Evolutionary conservation across 345 rosid genomes (phyloP).

Genomic region (Pistacia atlantica): DNA sequence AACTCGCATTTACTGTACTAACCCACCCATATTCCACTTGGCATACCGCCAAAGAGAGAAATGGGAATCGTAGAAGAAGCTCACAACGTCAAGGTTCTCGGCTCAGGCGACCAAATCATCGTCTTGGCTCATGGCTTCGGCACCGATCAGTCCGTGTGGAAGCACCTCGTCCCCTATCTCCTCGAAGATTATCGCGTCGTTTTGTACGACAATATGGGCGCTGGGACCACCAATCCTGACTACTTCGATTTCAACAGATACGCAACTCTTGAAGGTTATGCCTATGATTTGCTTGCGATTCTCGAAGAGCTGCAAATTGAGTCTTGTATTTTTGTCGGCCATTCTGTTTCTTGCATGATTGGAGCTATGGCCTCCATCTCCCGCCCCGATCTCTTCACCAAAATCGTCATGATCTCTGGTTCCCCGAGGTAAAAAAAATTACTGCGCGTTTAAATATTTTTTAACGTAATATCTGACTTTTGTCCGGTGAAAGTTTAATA

Average conservation of each 20-base stretch:
- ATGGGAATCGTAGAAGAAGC: conserved; percentile 90
- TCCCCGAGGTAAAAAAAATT: conserved; percentile 66
- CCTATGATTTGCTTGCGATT: conserved; percentile 78
- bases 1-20: neutral
- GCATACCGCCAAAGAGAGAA: neutral
- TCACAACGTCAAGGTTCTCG: conserved; percentile 74
- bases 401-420: conserved; percentile 67
- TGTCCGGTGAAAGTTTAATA: too few species aligned
- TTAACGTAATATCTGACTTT: too few species aligned
- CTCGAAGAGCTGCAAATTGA: conserved; percentile 61
- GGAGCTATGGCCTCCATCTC: conserved; percentile 80
- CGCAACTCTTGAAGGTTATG: conserved; percentile 71
- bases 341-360: conserved; percentile 85
- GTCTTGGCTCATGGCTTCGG: conserved; percentile 91
- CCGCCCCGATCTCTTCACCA: conserved; percentile 81
- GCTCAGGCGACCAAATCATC: conserved; percentile 56
- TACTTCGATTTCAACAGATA: conserved; percentile 83
- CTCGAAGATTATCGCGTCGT: conserved; percentile 65
- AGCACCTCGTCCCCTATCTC: conserved; percentile 84
- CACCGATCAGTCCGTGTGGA: conserved; percentile 94
- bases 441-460: neutral
- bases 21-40: neutral
- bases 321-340: conserved; percentile 74
- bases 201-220: conserved; percentile 86
- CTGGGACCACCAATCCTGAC: conserved; percentile 90